A percentile compares a stretch with the other conserved stretches of the same genome.
phyloP scores from a whole-genome alignment of 129 eudicot genomes.

The Lactuca sativa region DNA sequence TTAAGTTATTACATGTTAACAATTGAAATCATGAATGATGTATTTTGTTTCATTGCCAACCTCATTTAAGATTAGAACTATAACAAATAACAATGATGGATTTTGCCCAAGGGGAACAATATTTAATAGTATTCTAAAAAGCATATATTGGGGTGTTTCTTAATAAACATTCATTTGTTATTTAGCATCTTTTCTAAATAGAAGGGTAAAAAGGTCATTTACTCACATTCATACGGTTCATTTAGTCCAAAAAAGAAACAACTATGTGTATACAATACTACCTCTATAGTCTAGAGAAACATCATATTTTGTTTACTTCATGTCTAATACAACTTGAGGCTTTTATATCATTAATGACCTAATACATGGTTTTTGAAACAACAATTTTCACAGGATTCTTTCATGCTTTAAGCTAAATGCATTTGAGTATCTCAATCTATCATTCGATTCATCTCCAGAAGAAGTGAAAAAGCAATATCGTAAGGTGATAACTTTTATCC shows the following conservation, averaged over 20 bases:
- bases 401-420: slow-evolving; percentile 96
- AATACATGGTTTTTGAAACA: slow-evolving; percentile 12
- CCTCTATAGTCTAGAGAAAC: background rate
- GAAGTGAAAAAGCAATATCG: slow-evolving; percentile 96
- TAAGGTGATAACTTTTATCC: slow-evolving; percentile 51
- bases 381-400: slow-evolving; percentile 64
- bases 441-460: slow-evolving; percentile 75
- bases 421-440: slow-evolving; percentile 80
- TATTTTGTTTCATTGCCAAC: slow-evolving; percentile 4
- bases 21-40: background rate
- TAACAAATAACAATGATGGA: slow-evolving; percentile 4
- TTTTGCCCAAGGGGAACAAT: background rate
- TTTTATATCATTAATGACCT: slow-evolving; percentile 2
- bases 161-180: too few species aligned
- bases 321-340: background rate
- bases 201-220: too few species aligned
- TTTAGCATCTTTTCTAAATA: too few species aligned
- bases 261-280: background rate
- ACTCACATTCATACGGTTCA: too few species aligned
- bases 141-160: background rate
- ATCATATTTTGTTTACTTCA: background rate
- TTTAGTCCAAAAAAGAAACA: too few species aligned
- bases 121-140: background rate
- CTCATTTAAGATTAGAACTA: background rate
- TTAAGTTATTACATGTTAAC: slow-evolving; percentile 12